These are phyloP conservation scores for Phytophthora meadii DNA, from an alignment of 352 stramenopile species.

Conservation along the genomic window DNA sequence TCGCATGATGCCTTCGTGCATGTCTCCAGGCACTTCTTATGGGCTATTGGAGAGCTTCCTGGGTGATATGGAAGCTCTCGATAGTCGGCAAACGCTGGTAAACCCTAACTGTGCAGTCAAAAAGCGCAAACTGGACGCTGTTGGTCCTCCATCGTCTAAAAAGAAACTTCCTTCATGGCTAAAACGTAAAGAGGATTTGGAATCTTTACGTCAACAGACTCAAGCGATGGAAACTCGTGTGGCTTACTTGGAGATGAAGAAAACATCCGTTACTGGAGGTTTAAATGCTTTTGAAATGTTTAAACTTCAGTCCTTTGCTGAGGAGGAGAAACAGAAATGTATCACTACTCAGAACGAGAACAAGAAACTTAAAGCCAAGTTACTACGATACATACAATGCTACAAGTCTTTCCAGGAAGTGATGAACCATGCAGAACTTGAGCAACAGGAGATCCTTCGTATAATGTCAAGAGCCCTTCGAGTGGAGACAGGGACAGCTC, in stretches of 20 bases:
- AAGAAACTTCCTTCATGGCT: slow-evolving; percentile 14
- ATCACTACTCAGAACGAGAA: slow-evolving; percentile 10
- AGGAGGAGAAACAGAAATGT: slow-evolving; percentile 5
- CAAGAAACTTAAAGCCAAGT: neutral
- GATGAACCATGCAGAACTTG: neutral
- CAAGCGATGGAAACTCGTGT: slow-evolving; percentile 5
- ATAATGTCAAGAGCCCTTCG: slow-evolving; percentile 1
- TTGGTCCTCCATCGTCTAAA: neutral
- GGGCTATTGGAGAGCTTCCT: slow-evolving; percentile 28
- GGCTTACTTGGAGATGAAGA: slow-evolving; percentile 4
- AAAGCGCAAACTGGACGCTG: neutral
- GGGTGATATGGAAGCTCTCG: slow-evolving; percentile 25
- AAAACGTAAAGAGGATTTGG: slow-evolving; percentile 15
- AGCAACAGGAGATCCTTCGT: neutral
- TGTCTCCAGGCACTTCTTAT: neutral
- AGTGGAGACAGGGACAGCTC: neutral
- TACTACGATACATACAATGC: neutral
- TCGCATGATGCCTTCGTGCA: too few species aligned
- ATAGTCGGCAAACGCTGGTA: neutral
- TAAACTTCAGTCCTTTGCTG: neutral
- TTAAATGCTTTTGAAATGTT: neutral
- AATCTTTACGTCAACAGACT: slow-evolving; percentile 5
- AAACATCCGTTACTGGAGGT: neutral
- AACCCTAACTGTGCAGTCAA: neutral
- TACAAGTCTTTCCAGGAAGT: neutral